A percentile compares a stretch with the other conserved stretches of the same genome.
Conservation (phyloP, 176 grass and related monocot genomes). For the Oryza longistaminata region DNA sequence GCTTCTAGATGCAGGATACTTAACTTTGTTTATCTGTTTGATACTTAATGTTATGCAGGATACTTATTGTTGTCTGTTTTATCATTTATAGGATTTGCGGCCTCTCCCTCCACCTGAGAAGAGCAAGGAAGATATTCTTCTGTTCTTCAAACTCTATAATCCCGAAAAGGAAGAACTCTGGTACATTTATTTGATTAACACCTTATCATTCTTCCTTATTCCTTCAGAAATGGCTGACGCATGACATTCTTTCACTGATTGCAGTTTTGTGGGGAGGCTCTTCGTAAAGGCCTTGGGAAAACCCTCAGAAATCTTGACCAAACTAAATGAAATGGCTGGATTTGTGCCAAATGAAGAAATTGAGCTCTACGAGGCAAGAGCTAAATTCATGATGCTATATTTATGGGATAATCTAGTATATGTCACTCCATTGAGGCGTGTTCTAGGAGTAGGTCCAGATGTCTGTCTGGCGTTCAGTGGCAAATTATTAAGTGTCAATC, state of each 20-base stretch:
- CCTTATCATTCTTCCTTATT: conserved; percentile 26
- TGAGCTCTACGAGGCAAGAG: conserved; percentile 78
- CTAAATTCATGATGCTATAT: conserved; percentile 33
- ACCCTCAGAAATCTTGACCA: conserved; percentile 71
- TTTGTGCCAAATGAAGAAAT: conserved; percentile 79
- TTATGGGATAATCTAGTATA: neutral
- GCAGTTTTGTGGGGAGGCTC: conserved; percentile 78
- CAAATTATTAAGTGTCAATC: neutral
- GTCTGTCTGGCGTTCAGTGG: neutral
- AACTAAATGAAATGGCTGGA: conserved; percentile 89
- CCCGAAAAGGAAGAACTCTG: conserved; percentile 83
- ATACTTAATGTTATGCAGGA: neutral
- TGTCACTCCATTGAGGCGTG: neutral
- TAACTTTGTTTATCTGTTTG: conserved; percentile 35
- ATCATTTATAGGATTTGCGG: conserved; percentile 58
- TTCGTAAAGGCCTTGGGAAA: conserved; percentile 80
- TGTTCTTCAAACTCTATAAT: conserved; percentile 92
- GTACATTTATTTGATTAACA: conserved; percentile 47
- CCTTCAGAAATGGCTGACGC: conserved; percentile 15
- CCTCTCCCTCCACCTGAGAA: conserved; percentile 78
- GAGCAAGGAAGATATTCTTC: conserved; percentile 85
- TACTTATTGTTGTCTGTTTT: conserved; percentile 22
- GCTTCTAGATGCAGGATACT: conserved; percentile 4
- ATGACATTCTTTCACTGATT: conserved; percentile 25
- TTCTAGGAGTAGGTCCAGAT: neutral